Percentiles rank a stretch among this genome's conserved stretches.
Conservation (phyloP, 2,329 filamentous ascomycete species). For the Cordyceps fumosorosea region DNA sequence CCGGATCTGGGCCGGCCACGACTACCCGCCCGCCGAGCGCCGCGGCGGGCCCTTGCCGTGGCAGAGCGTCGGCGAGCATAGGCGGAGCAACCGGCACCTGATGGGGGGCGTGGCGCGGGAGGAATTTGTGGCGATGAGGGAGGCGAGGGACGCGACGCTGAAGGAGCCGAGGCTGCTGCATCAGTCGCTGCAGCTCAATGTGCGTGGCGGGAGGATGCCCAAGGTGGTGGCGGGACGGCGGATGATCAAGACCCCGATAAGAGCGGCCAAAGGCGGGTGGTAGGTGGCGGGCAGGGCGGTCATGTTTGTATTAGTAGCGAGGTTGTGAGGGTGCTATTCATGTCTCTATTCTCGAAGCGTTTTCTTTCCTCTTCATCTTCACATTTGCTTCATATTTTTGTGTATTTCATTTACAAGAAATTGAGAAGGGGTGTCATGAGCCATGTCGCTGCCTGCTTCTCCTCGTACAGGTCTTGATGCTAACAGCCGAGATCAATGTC, state of each 20-base stretch:
- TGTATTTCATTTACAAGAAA: no score
- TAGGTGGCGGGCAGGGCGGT: not conserved
- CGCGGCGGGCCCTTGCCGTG: conserved; percentile 26
- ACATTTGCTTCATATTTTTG: no score
- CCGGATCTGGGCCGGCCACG: conserved; percentile 44
- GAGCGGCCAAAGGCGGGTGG: not conserved
- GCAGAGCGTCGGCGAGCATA: conserved; percentile 37
- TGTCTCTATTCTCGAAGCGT: not conserved
- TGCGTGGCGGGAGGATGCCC: conserved; percentile 41
- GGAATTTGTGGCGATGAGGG: conserved; percentile 35
- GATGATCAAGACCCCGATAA: not conserved
- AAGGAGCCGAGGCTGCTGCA: conserved; percentile 38
- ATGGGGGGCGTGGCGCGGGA: conserved; percentile 30
- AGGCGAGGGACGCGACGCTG: conserved; percentile 33
- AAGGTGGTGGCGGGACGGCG: conserved; percentile 15
- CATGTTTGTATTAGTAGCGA: not conserved
- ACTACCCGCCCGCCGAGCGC: conserved; percentile 37
- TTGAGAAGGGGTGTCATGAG: no score
- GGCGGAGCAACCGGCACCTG: conserved; percentile 37
- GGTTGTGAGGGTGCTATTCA: not conserved
- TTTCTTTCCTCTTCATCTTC: no score
- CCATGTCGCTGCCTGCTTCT: no score
- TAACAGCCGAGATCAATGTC: no score
- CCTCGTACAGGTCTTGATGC: no score
- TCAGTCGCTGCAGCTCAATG: conserved; percentile 42